Evolutionary conservation across 208 protist species (phyloP), one percentile per base, ranked within the genome.

Genomic region (Trypanosoma mega): DNA sequence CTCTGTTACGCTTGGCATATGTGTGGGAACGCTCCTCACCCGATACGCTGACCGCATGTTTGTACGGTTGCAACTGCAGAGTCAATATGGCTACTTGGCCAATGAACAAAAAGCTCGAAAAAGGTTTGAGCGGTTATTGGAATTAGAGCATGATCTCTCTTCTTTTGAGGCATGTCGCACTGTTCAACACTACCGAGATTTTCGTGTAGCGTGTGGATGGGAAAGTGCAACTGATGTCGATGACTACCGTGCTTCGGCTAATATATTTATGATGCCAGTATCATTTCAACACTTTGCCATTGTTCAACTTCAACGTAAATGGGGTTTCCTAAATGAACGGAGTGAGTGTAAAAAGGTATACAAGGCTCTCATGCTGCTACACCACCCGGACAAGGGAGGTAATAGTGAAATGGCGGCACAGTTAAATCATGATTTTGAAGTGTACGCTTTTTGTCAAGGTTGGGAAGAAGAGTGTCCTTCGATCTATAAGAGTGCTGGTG

Each of bases 271-370:
- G 44, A 84, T 87, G 77, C 80, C 84, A 20, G 65, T 87, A 18
- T 91, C 84, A 14, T 78, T 91, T 29, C 84, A 87, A 69, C 84
- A 91, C 69, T 91, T 87, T 72, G 80, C 80, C 4, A 76, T 85
- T 31, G 74, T 87, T 31, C 84, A 86, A 63, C 73, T 91, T 21
- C 73, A 87, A 64, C 76, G 84, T 16, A 86, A 85, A 59, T 91
- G 80, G 84, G 80, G 84, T 41, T 87, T 87, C 47, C 61, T 87
- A 23, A 85, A 80, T 68, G 68, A 85, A 30, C 77, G 77, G 26
- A 29, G 57, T 45, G 72, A 78, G 48, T 85, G 77, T 41, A 74
- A 74, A 27, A 80, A 87, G 43, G 74, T 91, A 37, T 87, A 76
- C 56, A 72, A 72, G 31, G 76, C 79, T 1, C 43, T 91, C 39